A percentile compares a stretch with the other conserved stretches of the same genome.
Evolutionary conservation across 495 filamentous ascomycete species (phyloP).

Genomic region (Pseudomonodictys pantanalensis): DNA sequence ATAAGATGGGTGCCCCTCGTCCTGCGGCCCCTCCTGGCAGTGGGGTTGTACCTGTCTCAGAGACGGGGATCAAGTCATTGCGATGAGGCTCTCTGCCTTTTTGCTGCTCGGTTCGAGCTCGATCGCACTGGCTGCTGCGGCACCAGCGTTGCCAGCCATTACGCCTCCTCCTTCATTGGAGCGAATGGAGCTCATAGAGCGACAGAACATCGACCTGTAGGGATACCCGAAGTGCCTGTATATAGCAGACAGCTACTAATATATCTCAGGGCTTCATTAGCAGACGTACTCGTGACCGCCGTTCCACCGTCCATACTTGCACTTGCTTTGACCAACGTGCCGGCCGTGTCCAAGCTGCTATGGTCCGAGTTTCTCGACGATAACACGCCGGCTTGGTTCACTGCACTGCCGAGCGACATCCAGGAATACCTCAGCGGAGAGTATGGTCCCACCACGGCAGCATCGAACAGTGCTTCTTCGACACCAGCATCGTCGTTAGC

Average conservation of each 20-base stretch:
- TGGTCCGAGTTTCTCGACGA: conserved; percentile 20
- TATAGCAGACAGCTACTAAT: not conserved
- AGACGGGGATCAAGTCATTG: not conserved
- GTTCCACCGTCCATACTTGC: not conserved
- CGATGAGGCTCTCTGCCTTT: not conserved
- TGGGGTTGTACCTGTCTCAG: not conserved
- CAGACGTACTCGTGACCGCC: not conserved
- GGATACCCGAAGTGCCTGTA: not conserved
- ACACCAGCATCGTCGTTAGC: not conserved
- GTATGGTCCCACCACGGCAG: conserved; percentile 17
- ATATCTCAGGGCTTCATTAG: not conserved
- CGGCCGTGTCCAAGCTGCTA: conserved; percentile 14
- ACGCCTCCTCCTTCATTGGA: not conserved
- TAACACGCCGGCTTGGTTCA: conserved; percentile 19
- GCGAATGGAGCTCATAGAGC: not conserved
- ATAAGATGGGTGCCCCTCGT: too few species aligned
- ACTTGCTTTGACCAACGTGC: conserved; percentile 9
- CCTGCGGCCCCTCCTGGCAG: too few species aligned
- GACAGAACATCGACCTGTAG: not conserved
- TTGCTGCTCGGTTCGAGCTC: not conserved
- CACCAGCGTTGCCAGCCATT: not conserved
- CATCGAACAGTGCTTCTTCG: not conserved
- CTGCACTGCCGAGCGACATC: conserved; percentile 18
- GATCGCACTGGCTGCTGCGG: not conserved
- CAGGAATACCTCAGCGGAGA: conserved; percentile 10